These are phyloP conservation scores for Exophiala calicioides DNA, from an alignment of 2,329 filamentous ascomycete species.

Conservation along the genomic window DNA sequence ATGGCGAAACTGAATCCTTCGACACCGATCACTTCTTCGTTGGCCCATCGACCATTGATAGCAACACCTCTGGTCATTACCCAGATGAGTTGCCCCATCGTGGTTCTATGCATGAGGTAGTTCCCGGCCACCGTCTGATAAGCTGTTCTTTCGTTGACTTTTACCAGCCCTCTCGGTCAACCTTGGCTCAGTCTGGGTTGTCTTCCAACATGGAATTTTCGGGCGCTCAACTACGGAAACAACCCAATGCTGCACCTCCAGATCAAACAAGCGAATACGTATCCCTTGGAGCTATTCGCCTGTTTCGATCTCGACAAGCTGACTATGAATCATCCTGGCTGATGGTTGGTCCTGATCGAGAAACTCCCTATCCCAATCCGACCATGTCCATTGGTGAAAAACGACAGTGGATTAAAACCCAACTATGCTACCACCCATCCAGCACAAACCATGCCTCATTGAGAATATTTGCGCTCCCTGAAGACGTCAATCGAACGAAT, in stretches of 20 bases:
- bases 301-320: conserved; percentile 8
- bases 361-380: conserved; percentile 19
- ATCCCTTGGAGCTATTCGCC: conserved; percentile 29
- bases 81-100: too few relatives aligned
- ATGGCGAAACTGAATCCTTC: conserved; percentile 11
- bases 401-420: conserved; percentile 41
- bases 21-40: conserved; percentile 17
- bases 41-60: conserved; percentile 18
- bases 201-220: too few relatives aligned
- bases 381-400: conserved; percentile 32
- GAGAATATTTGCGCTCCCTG: conserved; percentile 44
- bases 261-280: conserved; percentile 20
- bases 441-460: conserved; percentile 30
- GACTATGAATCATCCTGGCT: conserved; percentile 5
- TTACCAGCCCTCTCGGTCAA: not conserved
- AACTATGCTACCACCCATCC: conserved; percentile 22
- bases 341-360: conserved; percentile 20
- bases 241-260: too few relatives aligned
- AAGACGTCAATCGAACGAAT: conserved; percentile 40
- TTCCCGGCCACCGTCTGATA: too few relatives aligned
- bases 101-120: too few relatives aligned
- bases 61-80: not conserved
- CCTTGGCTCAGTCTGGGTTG: not conserved
- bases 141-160: not conserved
- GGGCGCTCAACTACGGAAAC: too few relatives aligned